These are phyloP conservation scores for Meyerozyma elateridarum DNA, from an alignment of 1,139 yeast species.

Conservation along the genomic window DNA sequence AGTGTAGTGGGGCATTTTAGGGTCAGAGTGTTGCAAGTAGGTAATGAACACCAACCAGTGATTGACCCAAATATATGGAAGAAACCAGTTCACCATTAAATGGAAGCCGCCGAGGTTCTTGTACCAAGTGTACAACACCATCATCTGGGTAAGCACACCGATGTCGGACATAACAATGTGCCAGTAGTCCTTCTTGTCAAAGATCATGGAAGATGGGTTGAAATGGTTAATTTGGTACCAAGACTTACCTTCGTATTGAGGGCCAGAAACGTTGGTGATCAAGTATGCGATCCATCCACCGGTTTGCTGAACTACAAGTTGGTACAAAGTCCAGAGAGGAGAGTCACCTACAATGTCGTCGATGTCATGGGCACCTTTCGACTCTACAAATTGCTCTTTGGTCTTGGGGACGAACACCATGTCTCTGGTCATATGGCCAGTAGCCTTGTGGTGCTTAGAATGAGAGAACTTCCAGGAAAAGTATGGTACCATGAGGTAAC, in stretches of 20 bases:
- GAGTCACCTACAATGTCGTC: slow-evolving; percentile 68
- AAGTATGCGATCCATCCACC: slow-evolving; percentile 74
- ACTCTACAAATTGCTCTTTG: slow-evolving; percentile 47
- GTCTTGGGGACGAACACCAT: slow-evolving; percentile 79
- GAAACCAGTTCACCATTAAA: slow-evolving; percentile 64
- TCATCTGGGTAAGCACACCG: slow-evolving; percentile 55
- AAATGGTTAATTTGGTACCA: slow-evolving; percentile 51
- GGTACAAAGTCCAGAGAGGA: slow-evolving; percentile 57
- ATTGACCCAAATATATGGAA: slow-evolving; percentile 79
- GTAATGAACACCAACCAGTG: slow-evolving; percentile 90
- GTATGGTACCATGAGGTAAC: slow-evolving; percentile 74
- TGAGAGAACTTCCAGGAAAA: slow-evolving; percentile 84
- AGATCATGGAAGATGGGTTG: slow-evolving; percentile 68
- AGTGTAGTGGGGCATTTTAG: slow-evolving; percentile 74
- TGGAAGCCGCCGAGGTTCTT: slow-evolving; percentile 59
- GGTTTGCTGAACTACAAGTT: slow-evolving; percentile 62
- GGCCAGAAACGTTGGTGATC: slow-evolving; percentile 73
- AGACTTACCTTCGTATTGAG: slow-evolving; percentile 51
- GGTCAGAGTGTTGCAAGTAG: slow-evolving; percentile 80
- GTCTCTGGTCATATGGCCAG: slow-evolving; percentile 76
- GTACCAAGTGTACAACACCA: slow-evolving; percentile 61
- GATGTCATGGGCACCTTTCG: slow-evolving; percentile 36
- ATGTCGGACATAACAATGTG: slow-evolving; percentile 67
- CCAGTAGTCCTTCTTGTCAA: slow-evolving; percentile 67
- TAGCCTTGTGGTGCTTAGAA: slow-evolving; percentile 83